These are phyloP conservation scores for Taphrina flavorubra DNA, from an alignment of 1,139 yeast species.

Conservation along the genomic window DNA sequence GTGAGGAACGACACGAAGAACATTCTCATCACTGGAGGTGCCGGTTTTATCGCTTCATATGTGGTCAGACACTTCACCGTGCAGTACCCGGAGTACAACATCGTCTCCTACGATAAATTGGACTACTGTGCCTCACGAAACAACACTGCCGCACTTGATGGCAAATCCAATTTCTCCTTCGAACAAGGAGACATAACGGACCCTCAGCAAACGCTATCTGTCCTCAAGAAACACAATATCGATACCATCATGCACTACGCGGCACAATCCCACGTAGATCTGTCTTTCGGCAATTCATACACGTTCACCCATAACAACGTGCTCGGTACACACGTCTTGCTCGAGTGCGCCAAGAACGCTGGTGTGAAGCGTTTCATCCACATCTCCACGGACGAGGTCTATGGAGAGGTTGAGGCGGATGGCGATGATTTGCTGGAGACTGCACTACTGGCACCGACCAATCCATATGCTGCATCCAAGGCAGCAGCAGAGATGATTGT, in stretches of 20 bases:
- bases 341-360: slow-evolving; percentile 56
- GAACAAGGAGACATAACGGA: slow-evolving; percentile 56
- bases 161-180: slow-evolving; percentile 50
- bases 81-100: slow-evolving; percentile 54
- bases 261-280: slow-evolving; percentile 66
- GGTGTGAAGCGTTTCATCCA: slow-evolving; percentile 55
- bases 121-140: slow-evolving; percentile 52
- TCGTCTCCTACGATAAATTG: slow-evolving; percentile 60
- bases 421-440: slow-evolving; percentile 53
- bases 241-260: slow-evolving; percentile 61
- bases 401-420: slow-evolving; percentile 55
- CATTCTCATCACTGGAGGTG: slow-evolving; percentile 64
- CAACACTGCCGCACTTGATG: slow-evolving; percentile 49
- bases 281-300: slow-evolving; percentile 54
- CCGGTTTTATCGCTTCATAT: slow-evolving; percentile 66
- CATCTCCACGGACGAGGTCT: slow-evolving; percentile 68
- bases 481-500: slow-evolving; percentile 64
- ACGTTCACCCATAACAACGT: slow-evolving; percentile 60
- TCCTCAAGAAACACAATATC: slow-evolving; percentile 49
- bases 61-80: slow-evolving; percentile 55
- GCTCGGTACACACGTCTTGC: slow-evolving; percentile 59
- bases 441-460: slow-evolving; percentile 59
- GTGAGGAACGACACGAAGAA: slow-evolving; percentile 37
- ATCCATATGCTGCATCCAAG: slow-evolving; percentile 67
- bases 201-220: slow-evolving; percentile 47